A percentile compares a stretch with the other conserved stretches of the same genome.
Evolutionary conservation across 495 filamentous ascomycete species (phyloP).

Genomic region (Glonium stellatum): DNA sequence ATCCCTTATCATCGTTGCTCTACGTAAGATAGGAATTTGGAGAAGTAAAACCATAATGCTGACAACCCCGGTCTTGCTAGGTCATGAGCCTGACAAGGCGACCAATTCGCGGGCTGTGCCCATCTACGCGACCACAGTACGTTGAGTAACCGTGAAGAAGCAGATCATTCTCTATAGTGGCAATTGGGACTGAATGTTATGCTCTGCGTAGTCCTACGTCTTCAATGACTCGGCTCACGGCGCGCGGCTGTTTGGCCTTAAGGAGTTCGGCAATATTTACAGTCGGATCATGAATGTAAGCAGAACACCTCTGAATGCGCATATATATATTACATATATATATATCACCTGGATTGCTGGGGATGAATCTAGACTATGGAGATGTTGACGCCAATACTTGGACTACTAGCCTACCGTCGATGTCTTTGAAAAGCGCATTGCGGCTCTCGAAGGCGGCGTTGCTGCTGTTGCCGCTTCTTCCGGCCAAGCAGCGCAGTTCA

Average conservation of each 20-base stretch:
- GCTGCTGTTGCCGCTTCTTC: slow-evolving; percentile 86
- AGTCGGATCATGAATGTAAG: slow-evolving; percentile 87
- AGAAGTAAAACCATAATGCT: slow-evolving; percentile 8
- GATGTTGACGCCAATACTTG: not conserved
- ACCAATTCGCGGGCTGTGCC: slow-evolving; percentile 91
- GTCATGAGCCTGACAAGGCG: slow-evolving; percentile 73
- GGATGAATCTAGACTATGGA: not conserved
- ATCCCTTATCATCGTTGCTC: slow-evolving; percentile 2
- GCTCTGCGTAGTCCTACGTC: slow-evolving; percentile 58
- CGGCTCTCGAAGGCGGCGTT: slow-evolving; percentile 88
- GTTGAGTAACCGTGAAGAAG: slow-evolving; percentile 21
- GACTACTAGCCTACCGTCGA: slow-evolving; percentile 75
- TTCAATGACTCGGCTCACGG: slow-evolving; percentile 98
- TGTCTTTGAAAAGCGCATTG: slow-evolving; percentile 95
- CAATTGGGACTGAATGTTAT: slow-evolving; percentile 3
- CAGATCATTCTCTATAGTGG: not conserved
- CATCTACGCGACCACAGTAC: slow-evolving; percentile 88
- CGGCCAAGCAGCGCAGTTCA: slow-evolving; percentile 91
- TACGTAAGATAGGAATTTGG: no score
- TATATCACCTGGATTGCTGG: not conserved
- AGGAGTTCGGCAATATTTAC: slow-evolving; percentile 99
- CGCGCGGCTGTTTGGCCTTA: slow-evolving; percentile 91
- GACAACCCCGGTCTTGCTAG: slow-evolving; percentile 31
- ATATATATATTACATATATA: no score
- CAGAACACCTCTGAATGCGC: not conserved